Conservation (phyloP, 345 rosid genomes). For the Aegle marmelos region DNA sequence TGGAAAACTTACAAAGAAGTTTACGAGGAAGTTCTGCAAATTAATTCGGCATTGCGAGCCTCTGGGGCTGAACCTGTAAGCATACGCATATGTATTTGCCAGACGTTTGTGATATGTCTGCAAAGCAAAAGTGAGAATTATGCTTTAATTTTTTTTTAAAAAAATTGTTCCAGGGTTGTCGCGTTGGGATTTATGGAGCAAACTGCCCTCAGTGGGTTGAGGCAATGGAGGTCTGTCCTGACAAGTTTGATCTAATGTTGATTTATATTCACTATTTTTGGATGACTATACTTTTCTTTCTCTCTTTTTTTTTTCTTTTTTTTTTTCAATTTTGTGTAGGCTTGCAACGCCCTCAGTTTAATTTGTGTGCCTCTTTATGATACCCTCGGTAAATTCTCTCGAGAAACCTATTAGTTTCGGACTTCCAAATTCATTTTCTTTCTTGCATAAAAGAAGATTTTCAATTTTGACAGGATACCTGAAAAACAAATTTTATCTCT, state of each 20-base stretch:
- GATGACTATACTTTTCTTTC: constrained; percentile 1
- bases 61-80: constrained; percentile 87
- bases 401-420: background rate
- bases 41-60: constrained; percentile 82
- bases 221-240: constrained; percentile 80
- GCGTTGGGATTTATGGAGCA: constrained; percentile 84
- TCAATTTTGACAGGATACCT: background rate
- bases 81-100: background rate
- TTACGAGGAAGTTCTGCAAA: constrained; percentile 66
- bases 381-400: constrained; percentile 65
- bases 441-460: background rate
- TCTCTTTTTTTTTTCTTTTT: constrained; percentile 5
- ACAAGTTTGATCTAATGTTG: background rate
- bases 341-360: constrained; percentile 76
- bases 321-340: constrained; percentile 44
- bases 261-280: background rate
- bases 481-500: background rate
- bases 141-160: background rate
- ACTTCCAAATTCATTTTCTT: constrained; percentile 1
- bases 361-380: constrained; percentile 95
- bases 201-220: constrained; percentile 95
- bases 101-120: background rate
- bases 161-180: constrained; percentile 53
- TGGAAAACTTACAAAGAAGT: constrained; percentile 92
- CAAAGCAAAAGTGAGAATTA: background rate